A percentile compares a stretch with the other conserved stretches of the same genome.
phyloP scores from a whole-genome alignment of 75 land plant species.

The Picea sitchensis region DNA sequence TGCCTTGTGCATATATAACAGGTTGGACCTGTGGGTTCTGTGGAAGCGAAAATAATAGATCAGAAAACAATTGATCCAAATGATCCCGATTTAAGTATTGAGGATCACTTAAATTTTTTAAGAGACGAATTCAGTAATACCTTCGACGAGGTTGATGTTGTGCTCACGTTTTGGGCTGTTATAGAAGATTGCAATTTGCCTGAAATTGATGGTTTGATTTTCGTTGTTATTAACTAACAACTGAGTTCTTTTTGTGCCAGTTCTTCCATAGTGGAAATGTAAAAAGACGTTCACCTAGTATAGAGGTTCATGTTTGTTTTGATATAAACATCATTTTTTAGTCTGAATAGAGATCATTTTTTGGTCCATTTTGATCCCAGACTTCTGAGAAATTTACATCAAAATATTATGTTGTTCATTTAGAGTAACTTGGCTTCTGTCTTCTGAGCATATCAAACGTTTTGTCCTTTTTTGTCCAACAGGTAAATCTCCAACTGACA shows the following conservation, averaged over 20 bases:
- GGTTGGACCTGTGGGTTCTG: conserved; percentile 29
- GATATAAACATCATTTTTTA: neutral
- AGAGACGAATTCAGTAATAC: conserved; percentile 55
- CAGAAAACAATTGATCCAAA: conserved; percentile 19
- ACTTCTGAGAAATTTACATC: neutral
- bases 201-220: neutral
- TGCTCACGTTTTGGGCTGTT: conserved; percentile 6
- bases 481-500: conserved; percentile 71
- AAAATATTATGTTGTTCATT: neutral
- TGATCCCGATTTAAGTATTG: conserved; percentile 23
- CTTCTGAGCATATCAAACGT: neutral
- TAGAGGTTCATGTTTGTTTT: conserved; percentile 34
- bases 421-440: neutral
- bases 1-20: neutral
- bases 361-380: neutral
- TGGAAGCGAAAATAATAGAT: conserved; percentile 23
- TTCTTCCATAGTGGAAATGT: conserved; percentile 48
- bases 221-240: neutral
- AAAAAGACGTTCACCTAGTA: conserved; percentile 39
- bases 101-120: conserved; percentile 25
- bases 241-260: conserved; percentile 18
- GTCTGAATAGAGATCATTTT: neutral
- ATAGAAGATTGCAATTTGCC: neutral
- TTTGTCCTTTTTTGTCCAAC: conserved; percentile 7
- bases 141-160: conserved; percentile 70